phyloP scores from a whole-genome alignment of 306 rosid genomes.

The Citrullus colocynthis region DNA sequence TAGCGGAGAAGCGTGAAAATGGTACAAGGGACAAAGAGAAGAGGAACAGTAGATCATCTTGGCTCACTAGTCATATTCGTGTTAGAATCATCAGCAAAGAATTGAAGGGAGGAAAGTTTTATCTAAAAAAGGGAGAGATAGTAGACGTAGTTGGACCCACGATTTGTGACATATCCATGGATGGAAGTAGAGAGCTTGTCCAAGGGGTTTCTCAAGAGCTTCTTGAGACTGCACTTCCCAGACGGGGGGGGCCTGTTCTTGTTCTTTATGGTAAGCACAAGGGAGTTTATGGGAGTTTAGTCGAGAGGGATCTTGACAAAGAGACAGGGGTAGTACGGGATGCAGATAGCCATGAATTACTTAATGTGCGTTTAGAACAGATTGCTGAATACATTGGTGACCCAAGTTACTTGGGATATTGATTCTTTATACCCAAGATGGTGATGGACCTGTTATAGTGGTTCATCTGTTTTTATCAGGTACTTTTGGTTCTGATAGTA shows the following conservation, averaged over 20 bases:
- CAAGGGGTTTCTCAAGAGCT: conserved; percentile 66
- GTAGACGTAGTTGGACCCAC: conserved; percentile 70
- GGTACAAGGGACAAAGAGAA: conserved; percentile 11
- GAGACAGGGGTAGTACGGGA: conserved; percentile 56
- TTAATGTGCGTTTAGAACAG: conserved; percentile 53
- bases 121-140: conserved; percentile 66
- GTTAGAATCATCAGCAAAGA: conserved; percentile 55
- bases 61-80: conserved; percentile 79
- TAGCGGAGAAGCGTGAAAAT: conserved; percentile 5
- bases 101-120: conserved; percentile 56
- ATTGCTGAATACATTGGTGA: conserved; percentile 83
- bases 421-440: conserved; percentile 16
- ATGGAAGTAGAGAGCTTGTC: conserved; percentile 58
- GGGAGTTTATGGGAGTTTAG: conserved; percentile 63
- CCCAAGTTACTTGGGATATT: conserved; percentile 65
- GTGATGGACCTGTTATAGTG: not conserved
- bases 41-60: conserved; percentile 22
- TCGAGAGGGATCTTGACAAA: conserved; percentile 61
- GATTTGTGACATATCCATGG: conserved; percentile 71
- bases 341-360: conserved; percentile 58
- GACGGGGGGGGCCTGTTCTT: conserved; percentile 65
- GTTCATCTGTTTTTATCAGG: not conserved
- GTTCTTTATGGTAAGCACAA: conserved; percentile 66
- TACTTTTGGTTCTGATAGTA: not conserved
- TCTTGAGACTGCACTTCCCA: conserved; percentile 72